A percentile compares a stretch with the other conserved stretches of the same genome.
phyloP scores from a whole-genome alignment of 2,329 filamentous ascomycete genomes.

The Alternaria ethzedia region DNA sequence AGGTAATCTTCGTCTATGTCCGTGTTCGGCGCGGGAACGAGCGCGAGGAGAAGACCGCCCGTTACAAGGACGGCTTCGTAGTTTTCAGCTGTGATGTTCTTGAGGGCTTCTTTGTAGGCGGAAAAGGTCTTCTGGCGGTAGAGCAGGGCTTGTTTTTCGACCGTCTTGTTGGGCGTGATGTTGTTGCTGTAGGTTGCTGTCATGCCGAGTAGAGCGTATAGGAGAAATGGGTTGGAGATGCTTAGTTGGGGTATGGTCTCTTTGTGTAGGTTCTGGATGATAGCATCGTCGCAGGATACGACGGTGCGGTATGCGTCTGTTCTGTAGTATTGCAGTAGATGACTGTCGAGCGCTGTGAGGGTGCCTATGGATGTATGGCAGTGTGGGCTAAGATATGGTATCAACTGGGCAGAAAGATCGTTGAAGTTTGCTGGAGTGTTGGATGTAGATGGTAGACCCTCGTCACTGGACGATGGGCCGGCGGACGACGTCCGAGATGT shows the following conservation, averaged over 20 bases:
- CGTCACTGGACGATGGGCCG: background rate
- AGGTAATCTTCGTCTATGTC: constrained; percentile 19
- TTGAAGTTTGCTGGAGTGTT: constrained; percentile 22
- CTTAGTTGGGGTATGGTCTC: constrained; percentile 30
- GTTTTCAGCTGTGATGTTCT: constrained; percentile 39
- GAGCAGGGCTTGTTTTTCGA: constrained; percentile 18
- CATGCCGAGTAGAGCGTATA: constrained; percentile 38
- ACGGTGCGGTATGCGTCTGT: constrained; percentile 31
- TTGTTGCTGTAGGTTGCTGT: constrained; percentile 30
- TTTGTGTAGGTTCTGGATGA: constrained; percentile 25
- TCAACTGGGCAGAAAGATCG: background rate
- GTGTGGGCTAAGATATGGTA: constrained; percentile 28
- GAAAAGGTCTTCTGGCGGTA: constrained; percentile 39
- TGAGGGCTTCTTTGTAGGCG: constrained; percentile 33
- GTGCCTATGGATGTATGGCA: constrained; percentile 25
- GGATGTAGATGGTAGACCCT: background rate
- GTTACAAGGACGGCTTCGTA: constrained; percentile 42
- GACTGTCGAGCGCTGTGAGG: constrained; percentile 25
- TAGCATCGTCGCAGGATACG: constrained; percentile 25
- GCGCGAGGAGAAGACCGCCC: constrained; percentile 27
- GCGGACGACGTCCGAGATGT: constrained; percentile 1
- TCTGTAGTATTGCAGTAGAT: constrained; percentile 37
- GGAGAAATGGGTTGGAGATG: constrained; percentile 29
- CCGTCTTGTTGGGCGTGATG: constrained; percentile 16
- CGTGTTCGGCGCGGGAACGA: constrained; percentile 24